Evolutionary conservation across 108 stramenopile species (phyloP).

Genomic region (Thalassiosira profunda): DNA sequence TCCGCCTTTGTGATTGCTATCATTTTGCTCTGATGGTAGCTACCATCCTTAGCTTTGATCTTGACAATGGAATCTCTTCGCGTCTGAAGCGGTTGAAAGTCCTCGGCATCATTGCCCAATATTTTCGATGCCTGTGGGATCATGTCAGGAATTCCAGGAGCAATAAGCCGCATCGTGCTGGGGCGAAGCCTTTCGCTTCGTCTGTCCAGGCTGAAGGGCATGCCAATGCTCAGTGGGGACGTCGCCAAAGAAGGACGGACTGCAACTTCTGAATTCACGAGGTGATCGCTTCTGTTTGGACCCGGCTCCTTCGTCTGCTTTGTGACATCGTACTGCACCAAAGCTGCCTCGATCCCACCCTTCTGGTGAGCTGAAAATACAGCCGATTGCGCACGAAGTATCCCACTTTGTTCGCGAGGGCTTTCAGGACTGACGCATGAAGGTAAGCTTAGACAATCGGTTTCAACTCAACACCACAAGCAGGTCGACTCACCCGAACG

Average conservation of each 20-base stretch:
- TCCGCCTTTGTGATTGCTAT: too few relatives aligned
- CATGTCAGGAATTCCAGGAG: too few relatives aligned
- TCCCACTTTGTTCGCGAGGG: too few relatives aligned
- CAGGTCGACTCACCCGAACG: conserved; percentile 11
- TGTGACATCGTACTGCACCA: conserved; percentile 33
- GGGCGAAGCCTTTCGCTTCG: conserved; percentile 20
- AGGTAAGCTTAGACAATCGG: neutral
- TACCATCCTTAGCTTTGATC: too few relatives aligned
- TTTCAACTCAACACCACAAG: neutral
- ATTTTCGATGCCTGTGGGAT: too few relatives aligned
- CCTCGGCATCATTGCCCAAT: conserved; percentile 12
- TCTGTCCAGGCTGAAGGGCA: conserved; percentile 37
- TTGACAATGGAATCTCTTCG: too few relatives aligned
- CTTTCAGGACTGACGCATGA: too few relatives aligned
- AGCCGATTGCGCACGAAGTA: conserved; percentile 20
- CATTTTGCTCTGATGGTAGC: too few relatives aligned
- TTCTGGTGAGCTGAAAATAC: neutral
- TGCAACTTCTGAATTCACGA: too few relatives aligned
- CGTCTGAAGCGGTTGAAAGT: conserved; percentile 18
- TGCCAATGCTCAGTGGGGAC: conserved; percentile 22
- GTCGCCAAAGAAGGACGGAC: too few relatives aligned
- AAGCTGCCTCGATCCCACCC: conserved; percentile 47
- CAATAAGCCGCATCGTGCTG: conserved; percentile 18
- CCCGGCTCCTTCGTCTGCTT: too few relatives aligned
- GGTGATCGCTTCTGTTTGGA: too few relatives aligned